These are phyloP conservation scores for Cutaneotrichosporon curvatum DNA, from an alignment of 1,284 basidiomycete genomes.

Conservation along the genomic window DNA sequence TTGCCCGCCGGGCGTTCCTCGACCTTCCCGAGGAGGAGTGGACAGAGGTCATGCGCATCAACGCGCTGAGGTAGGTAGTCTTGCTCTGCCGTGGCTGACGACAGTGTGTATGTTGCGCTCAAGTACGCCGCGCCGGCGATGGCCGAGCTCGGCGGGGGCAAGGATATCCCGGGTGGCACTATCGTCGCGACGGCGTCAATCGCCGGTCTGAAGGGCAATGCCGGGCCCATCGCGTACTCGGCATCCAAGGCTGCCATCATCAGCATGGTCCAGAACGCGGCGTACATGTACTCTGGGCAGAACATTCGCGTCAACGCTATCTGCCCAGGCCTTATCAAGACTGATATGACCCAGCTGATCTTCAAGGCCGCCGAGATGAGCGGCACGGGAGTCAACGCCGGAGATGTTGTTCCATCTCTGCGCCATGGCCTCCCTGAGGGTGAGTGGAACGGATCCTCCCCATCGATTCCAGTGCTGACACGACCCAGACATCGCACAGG, in stretches of 20 bases:
- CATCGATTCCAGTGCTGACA: not conserved
- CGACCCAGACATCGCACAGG: slow-evolving; percentile 65
- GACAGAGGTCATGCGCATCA: slow-evolving; percentile 70
- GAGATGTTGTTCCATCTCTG: slow-evolving; percentile 65
- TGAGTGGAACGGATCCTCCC: slow-evolving; percentile 8
- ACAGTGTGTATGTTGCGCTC: slow-evolving; percentile 78
- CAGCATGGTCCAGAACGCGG: slow-evolving; percentile 71
- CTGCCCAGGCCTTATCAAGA: slow-evolving; percentile 79
- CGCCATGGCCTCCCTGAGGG: slow-evolving; percentile 58
- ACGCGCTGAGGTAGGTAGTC: slow-evolving; percentile 50
- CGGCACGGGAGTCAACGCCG: slow-evolving; percentile 55
- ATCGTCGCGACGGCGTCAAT: slow-evolving; percentile 87
- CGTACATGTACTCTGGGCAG: slow-evolving; percentile 71
- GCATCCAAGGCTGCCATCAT: slow-evolving; percentile 87
- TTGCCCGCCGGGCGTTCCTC: not conserved
- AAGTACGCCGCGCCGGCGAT: slow-evolving; percentile 79
- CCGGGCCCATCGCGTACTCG: slow-evolving; percentile 77
- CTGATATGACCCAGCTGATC: slow-evolving; percentile 67
- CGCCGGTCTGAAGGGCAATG: slow-evolving; percentile 78
- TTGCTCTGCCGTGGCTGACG: not conserved
- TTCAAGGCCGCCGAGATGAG: slow-evolving; percentile 72
- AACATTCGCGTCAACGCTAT: slow-evolving; percentile 84
- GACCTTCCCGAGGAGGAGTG: slow-evolving; percentile 53
- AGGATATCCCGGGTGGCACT: slow-evolving; percentile 64
- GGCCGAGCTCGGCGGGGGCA: slow-evolving; percentile 61